Evolutionary conservation across 371 early-diverging fungal species (phyloP), one percentile per base, ranked within the genome.

Genomic region (Apophysomyces variabilis): DNA sequence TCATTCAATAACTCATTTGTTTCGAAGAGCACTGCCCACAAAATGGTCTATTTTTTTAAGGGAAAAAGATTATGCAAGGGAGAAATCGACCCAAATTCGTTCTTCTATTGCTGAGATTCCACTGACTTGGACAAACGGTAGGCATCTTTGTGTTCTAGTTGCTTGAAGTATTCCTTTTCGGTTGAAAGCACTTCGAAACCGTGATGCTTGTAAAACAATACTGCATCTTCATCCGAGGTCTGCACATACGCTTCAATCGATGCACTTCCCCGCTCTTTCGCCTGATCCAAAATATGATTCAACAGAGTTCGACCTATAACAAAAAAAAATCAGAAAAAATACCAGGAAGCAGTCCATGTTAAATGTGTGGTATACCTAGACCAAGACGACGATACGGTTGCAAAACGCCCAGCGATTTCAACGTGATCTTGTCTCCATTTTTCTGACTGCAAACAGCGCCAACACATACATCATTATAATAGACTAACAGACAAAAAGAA

Each of bases 371-470:
- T 68, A 37, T 71, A 89, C 93, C 95, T 43, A 95, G 74, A 7
- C 91, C 90, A n/a, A 89, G 78, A 11, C 89, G 72, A 36, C 96
- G 82, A 68, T 90, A 94, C 8, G 90, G 87, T 4, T 89, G 85
- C 43, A 95, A 78, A 43, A 96, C 95, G 26, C 96, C 94, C 36
- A 96, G 79, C 0, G 96, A 98, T 92, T 71, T 97, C 97, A 21
- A 3, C 32, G 32, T 26, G 32, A 95, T 76, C 54, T 83, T 76
- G 7, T 71, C 80, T 36, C 69, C 65, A 75, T 94, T 89, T 69
- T 78, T 82, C 65, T 93, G 88, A 78, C 95, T 95, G 64, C 93
- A 93, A 8, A 98, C 91, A 26, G 93, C 92, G 18, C 96, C 98
- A 56, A 95, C 91, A 67, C 91, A 90, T 18, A 84, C 72, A 47